Evolutionary conservation across 2,329 filamentous ascomycete genomes (phyloP), one percentile per base, ranked within the genome.

Genomic region (Didymella lethalis): DNA sequence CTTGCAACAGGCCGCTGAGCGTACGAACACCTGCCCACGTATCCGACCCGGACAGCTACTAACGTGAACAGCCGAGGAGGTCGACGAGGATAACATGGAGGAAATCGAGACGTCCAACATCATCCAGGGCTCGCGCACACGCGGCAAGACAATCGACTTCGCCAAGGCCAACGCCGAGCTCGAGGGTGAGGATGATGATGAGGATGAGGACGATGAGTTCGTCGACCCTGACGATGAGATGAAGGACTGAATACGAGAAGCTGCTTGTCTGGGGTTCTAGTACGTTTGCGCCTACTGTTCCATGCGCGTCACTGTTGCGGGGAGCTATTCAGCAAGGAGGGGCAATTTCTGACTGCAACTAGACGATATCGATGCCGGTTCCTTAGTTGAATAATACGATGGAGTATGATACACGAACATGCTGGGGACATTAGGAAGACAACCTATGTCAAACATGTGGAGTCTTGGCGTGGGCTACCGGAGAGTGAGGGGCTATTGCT

Each of bases 101-200:
- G 93, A 94, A 80, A 97, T 99, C 77, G 92, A 96, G 76, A 83
- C 86, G 57, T 86, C 86, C 77, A 98, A 98, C 85, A 96, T 98
- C 77, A 88, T 98, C 75, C 46, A 54, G 40, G 77, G 81, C 59
- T 85, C 84, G 65, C 94, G 95, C 79, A 98, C 94, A 64, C 94
- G 94, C 74, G 93, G 93, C 75, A 91, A 92, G 79, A 85, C 88
- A 74, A 97, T 98, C 77, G 92, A 98, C 84, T 98, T 92, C 80
- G 90, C 90, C 72, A 93, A 96, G 83, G 93, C 93, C 20, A 92
- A 92, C 26, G 85, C 90, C 79, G 88, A 96, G 78, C 86, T 90
- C 70, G 87, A 86, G 46, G 86, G 84, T 64, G 86, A 88, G n/a
- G 88, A 91, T 7, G 90, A 93, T 5, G 90, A 93, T 5, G 90